phyloP scores from a whole-genome alignment of 2,329 filamentous ascomycete genomes.

The Cordyceps cicadae region DNA sequence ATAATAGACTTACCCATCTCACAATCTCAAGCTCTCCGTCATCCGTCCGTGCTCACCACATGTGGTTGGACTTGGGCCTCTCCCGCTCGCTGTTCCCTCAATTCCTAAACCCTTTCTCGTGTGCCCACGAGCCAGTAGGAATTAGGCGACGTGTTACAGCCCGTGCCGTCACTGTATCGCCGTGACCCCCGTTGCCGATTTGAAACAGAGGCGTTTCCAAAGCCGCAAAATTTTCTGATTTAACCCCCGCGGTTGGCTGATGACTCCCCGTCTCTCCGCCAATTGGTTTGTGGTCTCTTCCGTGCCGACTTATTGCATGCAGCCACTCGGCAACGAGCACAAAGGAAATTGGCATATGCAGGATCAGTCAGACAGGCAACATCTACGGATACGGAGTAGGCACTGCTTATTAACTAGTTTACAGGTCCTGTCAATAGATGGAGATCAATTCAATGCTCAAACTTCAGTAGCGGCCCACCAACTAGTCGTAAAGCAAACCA shows the following conservation, averaged over 20 bases:
- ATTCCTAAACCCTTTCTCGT: neutral
- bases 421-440: neutral
- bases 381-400: neutral
- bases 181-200: constrained; percentile 1
- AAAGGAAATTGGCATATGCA: constrained; percentile 9
- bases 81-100: neutral
- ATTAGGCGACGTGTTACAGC: constrained; percentile 11
- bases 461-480: too few species aligned
- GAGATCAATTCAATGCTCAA: neutral
- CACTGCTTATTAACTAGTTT: neutral
- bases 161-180: neutral
- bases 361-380: neutral
- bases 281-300: neutral
- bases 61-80: neutral
- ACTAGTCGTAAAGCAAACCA: too few species aligned
- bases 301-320: neutral
- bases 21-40: neutral
- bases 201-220: constrained; percentile 9
- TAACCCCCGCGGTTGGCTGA: neutral
- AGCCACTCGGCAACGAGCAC: neutral
- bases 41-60: constrained; percentile 2
- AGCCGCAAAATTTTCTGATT: neutral
- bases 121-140: neutral
- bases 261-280: neutral
- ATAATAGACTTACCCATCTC: neutral